Evolutionary conservation across 371 early-diverging fungal genomes (phyloP).

Genomic region (Furculomyces boomerangus): DNA sequence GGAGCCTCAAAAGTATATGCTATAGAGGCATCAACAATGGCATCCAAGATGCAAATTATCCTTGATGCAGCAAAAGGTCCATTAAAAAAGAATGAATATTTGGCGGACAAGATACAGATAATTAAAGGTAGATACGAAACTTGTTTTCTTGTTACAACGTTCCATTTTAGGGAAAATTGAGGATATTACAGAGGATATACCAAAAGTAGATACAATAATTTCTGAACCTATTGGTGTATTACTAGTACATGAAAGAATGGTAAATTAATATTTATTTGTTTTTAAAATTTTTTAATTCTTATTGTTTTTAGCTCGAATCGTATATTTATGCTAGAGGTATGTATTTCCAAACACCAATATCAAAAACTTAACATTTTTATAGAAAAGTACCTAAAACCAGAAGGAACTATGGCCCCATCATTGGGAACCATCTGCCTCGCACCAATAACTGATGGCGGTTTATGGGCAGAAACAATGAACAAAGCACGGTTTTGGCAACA

Average conservation of each 20-base stretch:
- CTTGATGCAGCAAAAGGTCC: constrained; percentile 37
- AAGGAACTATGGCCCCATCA: constrained; percentile 81
- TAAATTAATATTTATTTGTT: constrained; percentile 10
- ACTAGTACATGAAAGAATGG: constrained; percentile 87
- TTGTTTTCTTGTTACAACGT: neutral
- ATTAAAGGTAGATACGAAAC: constrained; percentile 13
- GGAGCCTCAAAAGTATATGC: constrained; percentile 85
- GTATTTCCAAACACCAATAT: constrained; percentile 23
- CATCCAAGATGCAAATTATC: constrained; percentile 64
- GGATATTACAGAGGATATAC: constrained; percentile 29
- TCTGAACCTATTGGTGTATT: constrained; percentile 94
- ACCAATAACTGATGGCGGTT: constrained; percentile 60
- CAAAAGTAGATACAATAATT: constrained; percentile 77
- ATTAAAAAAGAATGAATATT: constrained; percentile 47
- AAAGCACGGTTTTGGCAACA: constrained; percentile 85
- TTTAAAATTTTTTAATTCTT: neutral
- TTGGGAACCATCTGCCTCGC: constrained; percentile 74
- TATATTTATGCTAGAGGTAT: constrained; percentile 9
- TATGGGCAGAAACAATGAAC: constrained; percentile 85
- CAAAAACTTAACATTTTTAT: constrained; percentile 17
- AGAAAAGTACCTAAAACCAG: constrained; percentile 79
- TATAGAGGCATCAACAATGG: constrained; percentile 94
- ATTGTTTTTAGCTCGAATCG: constrained; percentile 3
- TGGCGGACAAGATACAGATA: constrained; percentile 64
- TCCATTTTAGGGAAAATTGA: constrained; percentile 62